Evolutionary conservation across 352 stramenopile genomes (phyloP).

Genomic region (Phytophthora tubulina): DNA sequence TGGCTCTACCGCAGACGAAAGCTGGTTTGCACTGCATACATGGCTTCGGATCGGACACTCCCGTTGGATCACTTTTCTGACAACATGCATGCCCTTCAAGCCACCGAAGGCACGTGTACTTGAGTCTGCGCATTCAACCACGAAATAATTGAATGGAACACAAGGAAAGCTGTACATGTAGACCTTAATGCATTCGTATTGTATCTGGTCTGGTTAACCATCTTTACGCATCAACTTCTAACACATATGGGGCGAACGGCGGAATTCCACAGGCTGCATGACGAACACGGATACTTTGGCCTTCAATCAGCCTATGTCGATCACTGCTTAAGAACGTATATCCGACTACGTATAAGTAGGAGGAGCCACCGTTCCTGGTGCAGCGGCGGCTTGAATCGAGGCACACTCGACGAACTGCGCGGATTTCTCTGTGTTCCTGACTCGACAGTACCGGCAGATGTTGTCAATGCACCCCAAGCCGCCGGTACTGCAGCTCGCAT

Average conservation of each 20-base stretch:
- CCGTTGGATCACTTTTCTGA: background rate
- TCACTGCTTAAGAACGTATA: constrained; percentile 18
- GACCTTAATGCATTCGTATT: background rate
- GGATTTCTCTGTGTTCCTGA: constrained; percentile 8
- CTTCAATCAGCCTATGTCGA: constrained; percentile 9
- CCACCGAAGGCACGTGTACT: background rate
- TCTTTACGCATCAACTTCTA: constrained; percentile 29
- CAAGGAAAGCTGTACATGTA: background rate
- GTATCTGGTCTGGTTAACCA: constrained; percentile 14
- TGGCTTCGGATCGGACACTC: constrained; percentile 31
- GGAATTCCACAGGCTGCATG: constrained; percentile 1
- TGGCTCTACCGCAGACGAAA: constrained; percentile 20
- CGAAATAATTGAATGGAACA: constrained; percentile 31
- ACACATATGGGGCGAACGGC: constrained; percentile 11
- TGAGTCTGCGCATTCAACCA: constrained; percentile 9
- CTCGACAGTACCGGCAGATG: constrained; percentile 20
- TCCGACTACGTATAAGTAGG: constrained; percentile 14
- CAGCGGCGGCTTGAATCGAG: constrained; percentile 8
- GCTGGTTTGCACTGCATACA: constrained; percentile 24
- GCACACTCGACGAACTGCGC: constrained; percentile 10
- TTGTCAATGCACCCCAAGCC: constrained; percentile 23
- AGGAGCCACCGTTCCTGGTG: constrained; percentile 12
- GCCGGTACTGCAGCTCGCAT: constrained; percentile 7
- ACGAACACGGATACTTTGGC: constrained; percentile 13
- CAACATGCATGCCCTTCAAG: constrained; percentile 6